Evolutionary conservation across 352 stramenopile species (phyloP).

Genomic region (Phytophthora palmivora): DNA sequence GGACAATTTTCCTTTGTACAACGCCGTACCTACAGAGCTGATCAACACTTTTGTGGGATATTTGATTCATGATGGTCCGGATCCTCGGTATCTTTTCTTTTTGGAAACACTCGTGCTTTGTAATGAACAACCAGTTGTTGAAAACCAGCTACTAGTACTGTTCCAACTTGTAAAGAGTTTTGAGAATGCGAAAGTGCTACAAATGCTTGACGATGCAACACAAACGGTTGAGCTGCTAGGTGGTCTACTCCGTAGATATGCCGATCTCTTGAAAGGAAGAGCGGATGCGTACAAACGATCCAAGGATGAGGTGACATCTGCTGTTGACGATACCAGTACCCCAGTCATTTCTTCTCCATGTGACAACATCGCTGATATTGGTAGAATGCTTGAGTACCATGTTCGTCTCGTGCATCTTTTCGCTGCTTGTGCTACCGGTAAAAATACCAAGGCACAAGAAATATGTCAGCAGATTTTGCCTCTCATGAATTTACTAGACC

Average conservation of each 20-base stretch:
- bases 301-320: not conserved
- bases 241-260: constrained; percentile 41
- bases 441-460: constrained; percentile 68
- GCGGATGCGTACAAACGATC: not conserved
- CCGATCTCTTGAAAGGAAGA: constrained; percentile 7
- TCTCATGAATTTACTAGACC: constrained; percentile 47
- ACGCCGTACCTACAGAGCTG: constrained; percentile 60
- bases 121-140: constrained; percentile 58
- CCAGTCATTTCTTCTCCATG: not conserved
- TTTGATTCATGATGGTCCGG: constrained; percentile 46
- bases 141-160: constrained; percentile 74
- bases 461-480: constrained; percentile 74
- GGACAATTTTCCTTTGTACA: constrained; percentile 57
- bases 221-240: constrained; percentile 37
- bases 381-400: constrained; percentile 63
- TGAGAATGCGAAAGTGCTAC: constrained; percentile 53
- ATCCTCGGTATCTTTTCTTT: constrained; percentile 67
- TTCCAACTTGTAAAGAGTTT: constrained; percentile 76
- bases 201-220: constrained; percentile 60
- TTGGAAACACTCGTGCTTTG: constrained; percentile 69
- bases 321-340: too few species aligned
- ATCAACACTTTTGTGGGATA: constrained; percentile 60
- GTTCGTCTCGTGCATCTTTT: constrained; percentile 65
- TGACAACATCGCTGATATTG: constrained; percentile 15
- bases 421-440: constrained; percentile 61